Evolutionary conservation across 2,329 filamentous ascomycete genomes (phyloP).

Genomic region (Aureobasidium uvarum): DNA sequence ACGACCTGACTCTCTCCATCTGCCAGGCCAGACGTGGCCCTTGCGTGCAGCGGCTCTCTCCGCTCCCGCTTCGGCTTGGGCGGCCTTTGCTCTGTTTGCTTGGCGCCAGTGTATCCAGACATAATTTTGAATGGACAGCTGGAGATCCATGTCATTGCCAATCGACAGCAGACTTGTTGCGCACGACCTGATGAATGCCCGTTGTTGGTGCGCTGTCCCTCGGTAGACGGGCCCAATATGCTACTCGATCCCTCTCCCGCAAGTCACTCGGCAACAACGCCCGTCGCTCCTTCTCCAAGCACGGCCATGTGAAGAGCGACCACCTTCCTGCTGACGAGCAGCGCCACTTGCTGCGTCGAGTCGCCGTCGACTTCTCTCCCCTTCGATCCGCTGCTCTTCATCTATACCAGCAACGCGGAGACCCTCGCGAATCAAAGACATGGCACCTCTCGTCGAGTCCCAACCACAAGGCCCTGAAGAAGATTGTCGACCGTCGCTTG

Average conservation of each 20-base stretch:
- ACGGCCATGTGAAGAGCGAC: slow-evolving; percentile 14
- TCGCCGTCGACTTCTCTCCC: neutral
- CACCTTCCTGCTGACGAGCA: neutral
- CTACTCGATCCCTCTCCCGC: neutral
- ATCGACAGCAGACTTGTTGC: slow-evolving; percentile 13
- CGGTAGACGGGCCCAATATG: slow-evolving; percentile 24
- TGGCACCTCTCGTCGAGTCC: neutral
- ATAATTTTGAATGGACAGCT: slow-evolving; percentile 8
- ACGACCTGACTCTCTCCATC: neutral
- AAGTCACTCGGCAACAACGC: neutral
- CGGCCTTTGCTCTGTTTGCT: slow-evolving; percentile 17
- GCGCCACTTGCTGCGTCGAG: neutral
- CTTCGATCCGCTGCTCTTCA: neutral
- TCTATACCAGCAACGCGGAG: neutral
- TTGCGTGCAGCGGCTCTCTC: slow-evolving; percentile 3
- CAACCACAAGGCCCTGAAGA: neutral
- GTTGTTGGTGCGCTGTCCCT: slow-evolving; percentile 26
- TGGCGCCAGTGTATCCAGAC: neutral
- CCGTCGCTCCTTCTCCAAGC: slow-evolving; percentile 26
- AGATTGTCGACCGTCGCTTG: neutral
- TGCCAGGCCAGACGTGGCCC: slow-evolving; percentile 13
- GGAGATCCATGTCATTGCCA: neutral
- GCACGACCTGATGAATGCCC: slow-evolving; percentile 27
- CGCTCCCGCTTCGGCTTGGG: neutral
- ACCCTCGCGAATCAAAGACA: neutral